A percentile compares a stretch with the other conserved stretches of the same genome.
Evolutionary conservation across 352 stramenopile genomes (phyloP).

Genomic region (Peronospora destructor): DNA sequence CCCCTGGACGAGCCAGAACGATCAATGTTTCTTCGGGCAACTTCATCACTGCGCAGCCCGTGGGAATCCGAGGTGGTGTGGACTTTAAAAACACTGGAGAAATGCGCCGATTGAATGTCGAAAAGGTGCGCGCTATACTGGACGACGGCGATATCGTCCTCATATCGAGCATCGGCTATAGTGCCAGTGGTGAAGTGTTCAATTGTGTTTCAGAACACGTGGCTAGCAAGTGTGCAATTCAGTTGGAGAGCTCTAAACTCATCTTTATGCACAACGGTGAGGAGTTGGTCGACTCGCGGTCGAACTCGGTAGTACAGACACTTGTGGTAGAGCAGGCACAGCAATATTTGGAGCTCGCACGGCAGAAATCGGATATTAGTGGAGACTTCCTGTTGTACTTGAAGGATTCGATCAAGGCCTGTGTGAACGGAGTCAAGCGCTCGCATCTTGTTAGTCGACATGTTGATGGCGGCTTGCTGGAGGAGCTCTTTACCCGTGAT

Average conservation of each 20-base stretch:
- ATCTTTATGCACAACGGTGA: conserved; percentile 88
- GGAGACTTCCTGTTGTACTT: conserved; percentile 78
- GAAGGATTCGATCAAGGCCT: conserved; percentile 78
- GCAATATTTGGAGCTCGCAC: conserved; percentile 70
- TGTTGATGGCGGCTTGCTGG: conserved; percentile 86
- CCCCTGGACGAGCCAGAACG: conserved; percentile 46
- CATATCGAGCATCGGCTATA: conserved; percentile 94
- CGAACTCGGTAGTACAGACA: conserved; percentile 69
- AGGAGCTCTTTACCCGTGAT: conserved; percentile 98
- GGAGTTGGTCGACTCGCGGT: conserved; percentile 77
- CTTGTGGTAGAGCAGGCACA: conserved; percentile 77
- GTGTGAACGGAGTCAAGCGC: conserved; percentile 76
- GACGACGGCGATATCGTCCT: conserved; percentile 94
- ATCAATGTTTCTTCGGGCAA: conserved; percentile 95
- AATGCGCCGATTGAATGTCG: conserved; percentile 90
- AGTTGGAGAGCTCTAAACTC: conserved; percentile 81
- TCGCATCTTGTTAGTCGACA: conserved; percentile 84
- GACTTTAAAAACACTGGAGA: conserved; percentile 91
- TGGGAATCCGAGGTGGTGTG: conserved; percentile 81
- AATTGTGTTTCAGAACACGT: conserved; percentile 87
- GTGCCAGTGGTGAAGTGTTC: conserved; percentile 91
- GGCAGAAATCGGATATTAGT: conserved; percentile 50
- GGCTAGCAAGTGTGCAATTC: conserved; percentile 79
- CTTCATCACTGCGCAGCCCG: conserved; percentile 92
- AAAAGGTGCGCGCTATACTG: conserved; percentile 87